Base-by-base conservation (phyloP, 331 rosid species). In the Saraca asoca region DNA sequence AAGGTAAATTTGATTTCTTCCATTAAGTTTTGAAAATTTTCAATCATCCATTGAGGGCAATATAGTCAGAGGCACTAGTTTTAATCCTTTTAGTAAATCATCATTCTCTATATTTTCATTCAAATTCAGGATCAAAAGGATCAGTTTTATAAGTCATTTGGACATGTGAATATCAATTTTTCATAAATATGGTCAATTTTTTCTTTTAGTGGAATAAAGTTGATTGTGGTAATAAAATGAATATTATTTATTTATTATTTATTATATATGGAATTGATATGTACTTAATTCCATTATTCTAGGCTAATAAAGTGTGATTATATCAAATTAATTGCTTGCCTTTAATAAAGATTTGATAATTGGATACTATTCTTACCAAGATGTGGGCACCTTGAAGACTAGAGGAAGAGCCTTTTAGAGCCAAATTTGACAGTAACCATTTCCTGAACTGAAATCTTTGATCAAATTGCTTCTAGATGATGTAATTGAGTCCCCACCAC, bases 1-100 rank as follows among this genome's bases (percentile, higher is more conserved):
- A 70, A 70, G 53, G 69, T 61, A 51, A 70, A 49, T 20, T 61
- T 70, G 75, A 60, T 49, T 48, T 49, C 18, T 59, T 18, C 43
- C 43, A 0, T 9, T 1, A 3, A 5, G 17, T 42, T 57, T 50
- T 0, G 10, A 8, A 3, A 5, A 43, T 4, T 43, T 43, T 50
- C 7, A 37, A 3, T 46, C 38, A 48, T 17, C 10, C 8, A 10
- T 11, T 19, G 2, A 48, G 16, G 6, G 33, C 11, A 5, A 18
- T 34, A 9, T 31, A 9, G 13, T 43, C 53, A 9, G 42, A 37
- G 14, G 16, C 46, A 58, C 7, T 34, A 57, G 9, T 16, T 60
- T 16, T 5, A 2, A 42, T 43, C 5, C 31, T 3, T 24, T 24
- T 24, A 1, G 31, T 24, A 24, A 24, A 12, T 44, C 64, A 10